Conservation (phyloP, 2,329 filamentous ascomycete species). For the Pyricularia grisea region DNA sequence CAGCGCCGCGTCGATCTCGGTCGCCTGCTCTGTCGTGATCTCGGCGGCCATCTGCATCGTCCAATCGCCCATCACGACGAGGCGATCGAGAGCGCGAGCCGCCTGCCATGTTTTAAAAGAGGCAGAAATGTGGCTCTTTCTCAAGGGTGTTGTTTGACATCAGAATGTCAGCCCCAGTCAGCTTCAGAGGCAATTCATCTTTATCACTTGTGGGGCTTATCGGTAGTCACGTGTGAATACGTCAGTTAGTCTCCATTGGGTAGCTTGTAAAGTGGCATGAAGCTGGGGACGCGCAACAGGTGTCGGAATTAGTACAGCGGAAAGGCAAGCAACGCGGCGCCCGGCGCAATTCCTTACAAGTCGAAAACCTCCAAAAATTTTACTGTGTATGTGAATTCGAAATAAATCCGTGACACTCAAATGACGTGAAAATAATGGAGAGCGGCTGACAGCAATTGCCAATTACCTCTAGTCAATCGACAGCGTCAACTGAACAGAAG, state of each 20-base stretch:
- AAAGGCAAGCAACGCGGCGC: background rate
- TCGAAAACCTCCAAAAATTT: background rate
- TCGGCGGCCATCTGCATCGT: background rate
- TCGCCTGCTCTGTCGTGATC: background rate
- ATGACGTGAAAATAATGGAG: background rate
- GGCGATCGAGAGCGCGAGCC: background rate
- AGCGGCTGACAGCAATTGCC: background rate
- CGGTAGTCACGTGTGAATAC: background rate
- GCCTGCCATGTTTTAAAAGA: background rate
- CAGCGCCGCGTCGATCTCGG: background rate
- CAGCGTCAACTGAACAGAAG: background rate
- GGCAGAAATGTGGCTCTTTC: background rate
- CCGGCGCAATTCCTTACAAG: background rate
- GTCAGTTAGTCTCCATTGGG: background rate
- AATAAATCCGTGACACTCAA: background rate
- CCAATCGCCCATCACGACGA: background rate
- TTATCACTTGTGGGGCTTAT: background rate
- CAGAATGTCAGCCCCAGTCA: background rate
- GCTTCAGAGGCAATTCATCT: background rate
- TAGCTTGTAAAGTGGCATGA: constrained; percentile 1
- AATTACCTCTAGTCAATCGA: background rate
- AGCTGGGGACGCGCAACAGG: background rate
- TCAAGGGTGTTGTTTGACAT: background rate
- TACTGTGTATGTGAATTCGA: background rate
- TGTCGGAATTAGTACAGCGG: background rate